Conservation (phyloP, 805 yeast genomes). For the Zygotorulaspora danielsina region DNA sequence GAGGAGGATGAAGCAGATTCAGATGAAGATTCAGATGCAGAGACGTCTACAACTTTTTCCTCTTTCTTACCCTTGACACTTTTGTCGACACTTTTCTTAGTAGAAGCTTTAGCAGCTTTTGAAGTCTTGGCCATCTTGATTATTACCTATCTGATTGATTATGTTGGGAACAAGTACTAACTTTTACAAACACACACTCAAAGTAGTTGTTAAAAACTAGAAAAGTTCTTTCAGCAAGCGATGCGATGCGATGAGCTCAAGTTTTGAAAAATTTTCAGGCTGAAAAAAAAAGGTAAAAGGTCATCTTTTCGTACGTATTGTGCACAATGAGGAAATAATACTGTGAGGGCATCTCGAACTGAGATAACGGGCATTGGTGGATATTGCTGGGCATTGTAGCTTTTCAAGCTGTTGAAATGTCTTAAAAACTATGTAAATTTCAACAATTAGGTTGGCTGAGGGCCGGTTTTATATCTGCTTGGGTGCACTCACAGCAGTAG, state of each 20-base stretch:
- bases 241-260: constrained; percentile 19
- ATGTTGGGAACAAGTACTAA: no score
- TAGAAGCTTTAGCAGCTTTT: constrained; percentile 29
- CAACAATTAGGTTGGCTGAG: no score
- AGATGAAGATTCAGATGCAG: constrained; percentile 15
- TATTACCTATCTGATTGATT: no score
- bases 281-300: constrained; percentile 1
- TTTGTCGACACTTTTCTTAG: constrained; percentile 32
- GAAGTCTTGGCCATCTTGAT: constrained; percentile 21
- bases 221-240: neutral
- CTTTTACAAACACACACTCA: no score
- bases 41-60: constrained; percentile 24
- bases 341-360: no score
- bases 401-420: no score
- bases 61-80: constrained; percentile 23
- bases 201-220: constrained; percentile 2
- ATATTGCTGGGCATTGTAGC: no score
- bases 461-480: no score
- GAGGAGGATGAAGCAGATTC: constrained; percentile 16
- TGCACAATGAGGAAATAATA: no score
- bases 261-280: constrained; percentile 13
- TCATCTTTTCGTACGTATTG: neutral
- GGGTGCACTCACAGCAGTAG: no score
- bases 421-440: no score
- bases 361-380: no score